Evolutionary conservation across 345 rosid species (phyloP), one percentile per base, ranked within the genome.

Genomic region (Passiflora organensis): DNA sequence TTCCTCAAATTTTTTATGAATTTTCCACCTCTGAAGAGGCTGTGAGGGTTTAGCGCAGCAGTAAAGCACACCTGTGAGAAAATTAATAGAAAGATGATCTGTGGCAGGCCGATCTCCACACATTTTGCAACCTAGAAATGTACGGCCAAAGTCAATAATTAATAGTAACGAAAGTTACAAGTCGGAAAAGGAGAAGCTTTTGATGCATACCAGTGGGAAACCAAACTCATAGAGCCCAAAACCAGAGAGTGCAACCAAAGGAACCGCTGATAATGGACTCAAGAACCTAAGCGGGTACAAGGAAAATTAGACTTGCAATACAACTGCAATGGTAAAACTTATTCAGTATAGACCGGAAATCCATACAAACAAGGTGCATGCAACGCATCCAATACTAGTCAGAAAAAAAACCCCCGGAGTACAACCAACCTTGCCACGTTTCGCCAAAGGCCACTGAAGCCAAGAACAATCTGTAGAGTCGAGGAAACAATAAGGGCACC

Each of bases 341-440:
- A 36, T 6, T 45, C 41, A 77, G n/a, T n/a, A n/a, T n/a, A n/a
- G n/a, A n/a, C n/a, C n/a, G n/a, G n/a, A n/a, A n/a, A n/a, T n/a
- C n/a, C n/a, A n/a, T n/a, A n/a, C n/a, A n/a, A n/a, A n/a, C n/a
- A n/a, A n/a, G n/a, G n/a, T n/a, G n/a, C n/a, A n/a, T n/a, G n/a
- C n/a, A n/a, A n/a, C n/a, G n/a, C n/a, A n/a, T n/a, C n/a, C n/a
- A n/a, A n/a, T n/a, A n/a, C n/a, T n/a, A n/a, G n/a, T n/a, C n/a
- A n/a, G n/a, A n/a, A n/a, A n/a, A n/a, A n/a, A n/a, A n/a, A n/a
- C n/a, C n/a, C n/a, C n/a, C n/a, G n/a, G n/a, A n/a, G n/a, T n/a
- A n/a, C n/a, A n/a, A n/a, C n/a, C n/a, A n/a, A 91, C 98, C 99
- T 85, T 74, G 99, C 81, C 72, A 87, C 86, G 23, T 88, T 84